These are phyloP conservation scores for Jimgerdemannia flammicorona DNA, from an alignment of 192 early-diverging fungal species.

Conservation along the genomic window DNA sequence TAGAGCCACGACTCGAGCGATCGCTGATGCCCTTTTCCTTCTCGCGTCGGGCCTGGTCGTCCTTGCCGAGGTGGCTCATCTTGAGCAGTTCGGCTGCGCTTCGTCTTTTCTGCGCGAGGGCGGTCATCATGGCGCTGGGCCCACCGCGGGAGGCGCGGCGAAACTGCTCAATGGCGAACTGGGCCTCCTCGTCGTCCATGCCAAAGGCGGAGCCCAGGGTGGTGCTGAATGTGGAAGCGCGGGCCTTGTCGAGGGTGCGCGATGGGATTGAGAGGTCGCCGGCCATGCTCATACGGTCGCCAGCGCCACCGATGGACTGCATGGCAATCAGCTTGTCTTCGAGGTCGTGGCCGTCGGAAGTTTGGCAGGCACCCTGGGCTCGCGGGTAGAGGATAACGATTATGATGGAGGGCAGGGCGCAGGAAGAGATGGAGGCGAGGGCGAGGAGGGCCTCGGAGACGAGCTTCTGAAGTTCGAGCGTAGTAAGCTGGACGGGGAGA, in stretches of 20 bases:
- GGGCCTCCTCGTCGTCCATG: neutral
- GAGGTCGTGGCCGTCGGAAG: neutral
- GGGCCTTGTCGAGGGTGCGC: neutral
- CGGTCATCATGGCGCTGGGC: too few species aligned
- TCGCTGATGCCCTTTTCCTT: neutral
- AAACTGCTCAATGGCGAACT: neutral
- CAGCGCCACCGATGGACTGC: neutral
- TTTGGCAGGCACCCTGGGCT: neutral
- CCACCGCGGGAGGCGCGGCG: neutral
- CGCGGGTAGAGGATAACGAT: neutral
- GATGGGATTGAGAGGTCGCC: neutral
- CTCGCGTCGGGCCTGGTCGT: neutral
- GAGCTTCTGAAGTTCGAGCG: neutral
- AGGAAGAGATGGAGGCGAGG: neutral
- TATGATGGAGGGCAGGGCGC: neutral
- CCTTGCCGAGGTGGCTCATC: neutral
- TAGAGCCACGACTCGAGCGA: neutral
- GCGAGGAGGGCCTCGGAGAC: neutral
- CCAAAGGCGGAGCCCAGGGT: neutral
- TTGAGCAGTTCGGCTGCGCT: neutral
- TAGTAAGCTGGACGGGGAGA: neutral
- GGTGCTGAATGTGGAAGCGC: neutral
- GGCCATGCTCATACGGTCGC: neutral
- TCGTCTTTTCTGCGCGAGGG: neutral
- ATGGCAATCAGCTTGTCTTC: neutral